phyloP scores from a whole-genome alignment of 1,284 basidiomycete genomes.

The Ceratobasidium papillatum region DNA sequence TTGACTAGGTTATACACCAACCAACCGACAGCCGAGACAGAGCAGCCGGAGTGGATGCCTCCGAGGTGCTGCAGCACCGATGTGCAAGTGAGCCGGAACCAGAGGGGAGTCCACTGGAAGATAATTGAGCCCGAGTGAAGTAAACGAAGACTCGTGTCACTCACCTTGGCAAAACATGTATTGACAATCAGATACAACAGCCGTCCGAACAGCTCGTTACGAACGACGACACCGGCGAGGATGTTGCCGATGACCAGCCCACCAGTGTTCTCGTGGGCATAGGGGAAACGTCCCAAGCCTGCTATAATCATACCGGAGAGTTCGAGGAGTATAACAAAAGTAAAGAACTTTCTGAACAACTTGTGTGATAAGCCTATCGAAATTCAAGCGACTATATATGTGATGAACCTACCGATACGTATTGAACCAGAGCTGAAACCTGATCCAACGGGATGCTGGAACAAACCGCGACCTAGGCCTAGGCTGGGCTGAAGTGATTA shows the following conservation, averaged over 20 bases:
- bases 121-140: not conserved
- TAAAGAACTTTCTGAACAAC: slow-evolving; percentile 65
- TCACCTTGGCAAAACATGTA: slow-evolving; percentile 70
- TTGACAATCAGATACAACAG: slow-evolving; percentile 66
- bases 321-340: slow-evolving; percentile 65
- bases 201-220: slow-evolving; percentile 70
- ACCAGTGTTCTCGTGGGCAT: slow-evolving; percentile 65
- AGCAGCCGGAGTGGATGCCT: slow-evolving; percentile 78
- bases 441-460: slow-evolving; percentile 58
- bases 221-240: slow-evolving; percentile 62
- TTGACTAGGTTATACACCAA: slow-evolving; percentile 65
- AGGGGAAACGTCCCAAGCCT: slow-evolving; percentile 70
- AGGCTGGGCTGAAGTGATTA: not conserved
- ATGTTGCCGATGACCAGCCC: slow-evolving; percentile 71
- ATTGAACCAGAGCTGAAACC: slow-evolving; percentile 72
- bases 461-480: slow-evolving; percentile 45
- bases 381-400: not conserved
- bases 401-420: slow-evolving; percentile 54
- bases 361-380: not conserved
- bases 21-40: slow-evolving; percentile 64
- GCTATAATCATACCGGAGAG: slow-evolving; percentile 68
- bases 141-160: slow-evolving; percentile 28
- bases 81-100: slow-evolving; percentile 67
- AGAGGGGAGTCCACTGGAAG: slow-evolving; percentile 70
- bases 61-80: slow-evolving; percentile 75